phyloP scores from a whole-genome alignment of 2,329 filamentous ascomycete species.

The Colletotrichum paranaense region DNA sequence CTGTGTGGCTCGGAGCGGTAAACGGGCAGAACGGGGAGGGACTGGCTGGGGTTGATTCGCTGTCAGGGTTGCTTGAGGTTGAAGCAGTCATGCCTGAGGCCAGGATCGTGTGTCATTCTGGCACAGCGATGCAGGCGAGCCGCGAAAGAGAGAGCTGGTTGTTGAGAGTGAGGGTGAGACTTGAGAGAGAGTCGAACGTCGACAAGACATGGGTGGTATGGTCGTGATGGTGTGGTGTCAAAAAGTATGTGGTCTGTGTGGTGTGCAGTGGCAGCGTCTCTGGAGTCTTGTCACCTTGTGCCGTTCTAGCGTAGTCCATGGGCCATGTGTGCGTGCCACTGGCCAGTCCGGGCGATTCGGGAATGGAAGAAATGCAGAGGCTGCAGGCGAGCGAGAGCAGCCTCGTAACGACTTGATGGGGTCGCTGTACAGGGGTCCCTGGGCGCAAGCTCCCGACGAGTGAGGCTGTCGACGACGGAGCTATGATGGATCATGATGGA shows the following conservation, averaged over 20 bases:
- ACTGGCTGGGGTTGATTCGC: conserved; percentile 25
- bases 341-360: not conserved
- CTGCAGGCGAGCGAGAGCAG: conserved; percentile 41
- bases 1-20: conserved; percentile 34
- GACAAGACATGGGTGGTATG: not conserved
- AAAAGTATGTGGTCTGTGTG: conserved; percentile 7
- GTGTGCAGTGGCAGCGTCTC: not conserved
- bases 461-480: conserved; percentile 45
- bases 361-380: conserved; percentile 6
- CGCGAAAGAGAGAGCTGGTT: too few relatives aligned
- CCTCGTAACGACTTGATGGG: conserved; percentile 44
- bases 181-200: not conserved
- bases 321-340: not conserved
- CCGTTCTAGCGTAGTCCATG: not conserved
- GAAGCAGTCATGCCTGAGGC: conserved; percentile 35
- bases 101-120: conserved; percentile 4
- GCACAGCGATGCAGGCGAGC: not conserved
- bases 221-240: not conserved
- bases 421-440: conserved; percentile 40
- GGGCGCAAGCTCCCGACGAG: conserved; percentile 40
- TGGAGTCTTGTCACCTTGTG: not conserved
- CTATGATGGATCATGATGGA: conserved; percentile 33
- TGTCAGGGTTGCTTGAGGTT: conserved; percentile 6
- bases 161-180: too few relatives aligned
- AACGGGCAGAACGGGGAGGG: conserved; percentile 28